Evolutionary conservation across 257 asterid genomes (phyloP), one percentile per base, ranked within the genome.

Genomic region (Solanum piurae): DNA sequence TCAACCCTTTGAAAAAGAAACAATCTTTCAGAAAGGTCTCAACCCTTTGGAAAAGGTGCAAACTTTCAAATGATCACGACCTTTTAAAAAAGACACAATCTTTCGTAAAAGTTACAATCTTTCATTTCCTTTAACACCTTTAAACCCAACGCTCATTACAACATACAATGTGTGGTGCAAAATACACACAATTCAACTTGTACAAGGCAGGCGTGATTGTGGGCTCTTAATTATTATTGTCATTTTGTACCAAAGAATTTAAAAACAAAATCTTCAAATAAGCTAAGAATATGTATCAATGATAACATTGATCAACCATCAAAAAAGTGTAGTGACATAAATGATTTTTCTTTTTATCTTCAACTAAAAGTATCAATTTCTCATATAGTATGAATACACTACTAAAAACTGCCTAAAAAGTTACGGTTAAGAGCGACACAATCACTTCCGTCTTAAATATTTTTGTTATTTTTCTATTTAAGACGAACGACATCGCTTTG

Each of bases 91-190:
- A 12, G 1, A 9, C 12, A 44, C 1, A 46, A 0, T 4, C 0
- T 2, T 46, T 46, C 6, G 0, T 46, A 46, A 46, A 46, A 46
- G 2, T 46, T 6, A 46, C 2, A 1, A 12, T 0, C 18, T 1
- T 46, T 12, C 0, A 12, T 44, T 12, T 46, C 2, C 16, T 46
- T 13, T 46, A 46, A 46, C 18, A 4, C 55, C 2, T 1, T 4
- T 12, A 46, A 12, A 46, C 18, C 55, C 1, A 12, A 46, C 18
- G 12, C 36, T 20, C 23, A 73, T 18, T 73, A 20, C 27, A 34
- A 18, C 31, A 21, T 74, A 38, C 23, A 12, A 40, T 76, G 60
- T 7, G 60, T 7, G 83, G 40, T 49, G 58, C 58, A 49, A 49
- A 49, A 49, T 46, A 49, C 36, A 40, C 12, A 40, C 6, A n/a